Evolutionary conservation across 1,284 basidiomycete genomes (phyloP), one percentile per base, ranked within the genome.

Genomic region (Phylloboletellus chloephorus): DNA sequence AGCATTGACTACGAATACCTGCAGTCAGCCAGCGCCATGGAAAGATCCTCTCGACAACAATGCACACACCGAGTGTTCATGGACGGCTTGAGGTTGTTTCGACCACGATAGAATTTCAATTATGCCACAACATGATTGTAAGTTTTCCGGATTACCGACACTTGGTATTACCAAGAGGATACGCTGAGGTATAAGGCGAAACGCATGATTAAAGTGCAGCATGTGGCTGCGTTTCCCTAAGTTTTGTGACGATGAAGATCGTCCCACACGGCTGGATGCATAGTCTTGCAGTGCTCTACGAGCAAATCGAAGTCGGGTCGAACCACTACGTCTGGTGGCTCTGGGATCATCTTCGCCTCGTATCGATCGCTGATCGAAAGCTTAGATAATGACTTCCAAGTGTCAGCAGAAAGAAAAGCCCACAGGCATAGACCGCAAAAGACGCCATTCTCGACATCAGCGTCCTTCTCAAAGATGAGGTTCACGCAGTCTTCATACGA

Each of bases 381-480:
- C n/a, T 23, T 42, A 31, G 51, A 21, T 22, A 22, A 21, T 26
- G 10, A 13, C 1, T 5, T 9, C 13, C 28, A 34, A 5, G 10
- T 11, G 13, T 39, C 11, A 22, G 12, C 21, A 24, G 17, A 35
- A 39, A 23, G 35, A 30, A 37, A 31, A 25, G 67, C 77, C 53
- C 43, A 78, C 78, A 61, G 50, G 68, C 78, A 81, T 38, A 77
- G 60, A 41, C 55, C 60, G 46, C 77, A 79, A 41, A 58, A 62
- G 40, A 67, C 59, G 11, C 53, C 57, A n/a, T 63, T 58, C 32
- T 54, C 56, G 21, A 65, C 58, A 36, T 64, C 60, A 6, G 62
- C 64, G 11, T 70, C 69, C 24, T 63, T 61, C 24, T 68, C 69
- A 33, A 74, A 73, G 31, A 77, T 60, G 24, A 63, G 56, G 20